Conservation (phyloP, 2,329 filamentous ascomycete genomes). For the Tolypocladium inflatum region DNA sequence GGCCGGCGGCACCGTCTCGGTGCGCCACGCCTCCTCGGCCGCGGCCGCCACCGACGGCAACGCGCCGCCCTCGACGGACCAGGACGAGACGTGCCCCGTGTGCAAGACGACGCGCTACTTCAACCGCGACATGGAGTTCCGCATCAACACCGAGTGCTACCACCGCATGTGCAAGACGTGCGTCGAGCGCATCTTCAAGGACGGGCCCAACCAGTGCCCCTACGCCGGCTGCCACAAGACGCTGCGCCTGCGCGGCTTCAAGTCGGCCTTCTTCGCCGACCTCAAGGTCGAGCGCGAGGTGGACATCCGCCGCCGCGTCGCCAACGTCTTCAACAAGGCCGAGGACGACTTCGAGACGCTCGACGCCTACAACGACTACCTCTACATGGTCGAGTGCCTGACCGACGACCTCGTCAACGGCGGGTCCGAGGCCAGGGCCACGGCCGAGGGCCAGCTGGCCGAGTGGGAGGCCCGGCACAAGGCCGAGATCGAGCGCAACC, state of each 20-base stretch:
- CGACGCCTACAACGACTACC: conserved; percentile 82
- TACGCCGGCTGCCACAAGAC: conserved; percentile 83
- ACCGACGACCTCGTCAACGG: conserved; percentile 80
- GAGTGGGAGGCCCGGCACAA: conserved; percentile 67
- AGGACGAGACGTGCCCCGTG: conserved; percentile 78
- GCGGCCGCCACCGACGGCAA: conserved; percentile 1
- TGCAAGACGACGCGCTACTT: conserved; percentile 97
- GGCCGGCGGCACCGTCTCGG: conserved; percentile 15
- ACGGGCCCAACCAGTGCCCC: conserved; percentile 85
- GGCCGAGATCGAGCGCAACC: conserved; percentile 55
- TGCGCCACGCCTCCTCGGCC: conserved; percentile 13
- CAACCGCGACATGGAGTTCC: conserved; percentile 87
- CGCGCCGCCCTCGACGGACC: conserved; percentile 11
- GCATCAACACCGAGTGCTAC: conserved; percentile 97
- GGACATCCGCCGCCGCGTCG: conserved; percentile 76
- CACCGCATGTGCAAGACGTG: conserved; percentile 98
- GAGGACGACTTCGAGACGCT: conserved; percentile 88
- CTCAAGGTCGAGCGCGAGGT: conserved; percentile 84
- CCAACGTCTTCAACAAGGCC: conserved; percentile 72
- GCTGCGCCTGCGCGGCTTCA: conserved; percentile 74
- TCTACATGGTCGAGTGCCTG: conserved; percentile 84
- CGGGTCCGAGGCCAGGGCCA: conserved; percentile 49
- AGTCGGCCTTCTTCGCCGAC: conserved; percentile 83
- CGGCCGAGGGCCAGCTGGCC: conserved; percentile 33
- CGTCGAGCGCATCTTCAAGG: conserved; percentile 87